Percentiles rank a stretch among this genome's conserved stretches.
Conservation (phyloP, 495 filamentous ascomycete species). For the Penicillium silybi region DNA sequence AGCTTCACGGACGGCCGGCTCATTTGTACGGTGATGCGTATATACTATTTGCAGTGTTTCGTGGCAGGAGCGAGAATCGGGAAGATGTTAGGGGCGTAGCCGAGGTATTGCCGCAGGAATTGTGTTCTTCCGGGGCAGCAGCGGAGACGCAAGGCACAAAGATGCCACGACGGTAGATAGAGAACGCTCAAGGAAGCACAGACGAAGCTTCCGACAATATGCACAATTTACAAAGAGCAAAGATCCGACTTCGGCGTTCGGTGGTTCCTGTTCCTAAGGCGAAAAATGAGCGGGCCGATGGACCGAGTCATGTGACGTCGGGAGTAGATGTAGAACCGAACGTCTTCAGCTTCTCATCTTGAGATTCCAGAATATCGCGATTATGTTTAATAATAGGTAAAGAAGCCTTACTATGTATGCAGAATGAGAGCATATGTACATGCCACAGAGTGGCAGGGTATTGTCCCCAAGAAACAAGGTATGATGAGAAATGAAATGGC, state of each 20-base stretch:
- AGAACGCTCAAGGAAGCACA: neutral
- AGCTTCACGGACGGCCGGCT: slow-evolving; percentile 32
- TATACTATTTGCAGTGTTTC: neutral
- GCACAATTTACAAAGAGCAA: neutral
- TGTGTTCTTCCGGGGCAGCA: slow-evolving; percentile 16
- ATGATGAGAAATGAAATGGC: slow-evolving; percentile 1
- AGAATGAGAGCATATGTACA: slow-evolving; percentile 28
- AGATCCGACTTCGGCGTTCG: neutral
- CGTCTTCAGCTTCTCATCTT: neutral
- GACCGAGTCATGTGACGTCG: slow-evolving; percentile 29
- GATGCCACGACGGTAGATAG: neutral
- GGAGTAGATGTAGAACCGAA: neutral
- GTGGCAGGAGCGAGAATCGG: neutral
- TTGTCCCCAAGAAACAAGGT: neutral
- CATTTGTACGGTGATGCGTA: slow-evolving; percentile 19
- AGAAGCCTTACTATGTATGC: slow-evolving; percentile 13
- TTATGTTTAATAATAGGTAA: neutral
- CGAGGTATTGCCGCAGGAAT: slow-evolving; percentile 23
- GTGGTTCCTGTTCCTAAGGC: slow-evolving; percentile 5
- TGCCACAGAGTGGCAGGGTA: slow-evolving; percentile 9
- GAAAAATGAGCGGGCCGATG: slow-evolving; percentile 21
- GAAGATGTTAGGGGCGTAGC: slow-evolving; percentile 14
- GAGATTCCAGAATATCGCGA: neutral
- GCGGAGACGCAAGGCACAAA: neutral
- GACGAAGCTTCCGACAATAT: neutral